Percentiles rank a stretch among this genome's conserved stretches.
These are phyloP conservation scores for Euphorbia celastroides DNA, from an alignment of 441 rosid species.

Conservation along the genomic window DNA sequence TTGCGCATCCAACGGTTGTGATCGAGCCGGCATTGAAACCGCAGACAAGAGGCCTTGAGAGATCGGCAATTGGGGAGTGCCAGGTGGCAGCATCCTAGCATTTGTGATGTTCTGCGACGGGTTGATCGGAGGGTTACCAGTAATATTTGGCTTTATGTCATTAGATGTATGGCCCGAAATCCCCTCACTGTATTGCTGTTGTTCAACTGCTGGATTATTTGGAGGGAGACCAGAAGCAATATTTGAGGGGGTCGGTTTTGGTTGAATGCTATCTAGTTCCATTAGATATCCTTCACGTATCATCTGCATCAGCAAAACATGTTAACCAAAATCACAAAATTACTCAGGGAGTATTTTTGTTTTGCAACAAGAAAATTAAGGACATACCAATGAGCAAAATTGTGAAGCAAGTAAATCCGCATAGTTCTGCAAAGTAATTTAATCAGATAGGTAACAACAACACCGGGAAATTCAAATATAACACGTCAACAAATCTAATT, in stretches of 20 bases:
- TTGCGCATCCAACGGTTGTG: conserved; percentile 57
- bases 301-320: conserved; percentile 59
- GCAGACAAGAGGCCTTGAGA: conserved; percentile 65
- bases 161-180: conserved; percentile 45
- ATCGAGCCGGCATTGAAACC: conserved; percentile 60
- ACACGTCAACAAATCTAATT: too few relatives aligned
- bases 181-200: conserved; percentile 58
- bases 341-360: conserved; percentile 1
- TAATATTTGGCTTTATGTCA: conserved; percentile 54
- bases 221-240: conserved; percentile 41
- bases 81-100: conserved; percentile 68
- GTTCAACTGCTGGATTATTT: conserved; percentile 49
- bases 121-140: conserved; percentile 43
- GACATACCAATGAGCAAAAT: conserved; percentile 68
- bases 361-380: conserved; percentile 9
- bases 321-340: conserved; percentile 18
- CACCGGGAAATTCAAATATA: too few relatives aligned
- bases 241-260: conserved; percentile 46
- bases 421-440: conserved; percentile 47
- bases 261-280: conserved; percentile 50
- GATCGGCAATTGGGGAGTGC: conserved; percentile 73
- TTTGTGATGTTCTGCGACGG: conserved; percentile 50
- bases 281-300: conserved; percentile 45
- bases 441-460: conserved; percentile 25
- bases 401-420: conserved; percentile 90